Evolutionary conservation across 495 filamentous ascomycete species (phyloP), one percentile per base, ranked within the genome.

Genomic region (Hyaloscypha finlandica): DNA sequence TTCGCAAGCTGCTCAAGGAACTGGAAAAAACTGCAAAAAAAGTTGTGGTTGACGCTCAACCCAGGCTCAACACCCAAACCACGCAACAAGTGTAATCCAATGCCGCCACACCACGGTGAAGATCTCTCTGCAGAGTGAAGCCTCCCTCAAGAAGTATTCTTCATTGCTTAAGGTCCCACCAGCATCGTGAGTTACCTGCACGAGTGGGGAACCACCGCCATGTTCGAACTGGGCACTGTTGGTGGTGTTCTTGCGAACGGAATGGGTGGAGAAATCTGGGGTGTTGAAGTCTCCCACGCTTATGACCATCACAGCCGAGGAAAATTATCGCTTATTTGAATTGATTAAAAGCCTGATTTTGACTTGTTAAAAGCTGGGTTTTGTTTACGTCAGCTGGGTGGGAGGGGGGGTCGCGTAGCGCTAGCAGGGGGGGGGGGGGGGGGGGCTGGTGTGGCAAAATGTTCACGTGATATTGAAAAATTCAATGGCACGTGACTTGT

Each of bases 61-160:
- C 64, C 64, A 70, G 58, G 62, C 59, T 22, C 56, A 16, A 14
- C 60, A 68, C 35, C 59, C 70, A 74, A 74, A 72, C 72, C 71
- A 68, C 64, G 60, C 73, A 68, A 68, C 69, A 59, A 69, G 64
- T 69, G 73, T 73, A 75, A 59, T 75, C 73, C 73, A 71, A 63
- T 59, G 37, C 70, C 73, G 73, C 73, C 73, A 75, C 68, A 71
- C 67, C 69, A 73, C 63, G 71, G 73, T 73, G 73, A 73, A 71
- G 65, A 71, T 32, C 61, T 71, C 73, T 71, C 68, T 75, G 73
- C 73, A 73, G 73, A 75, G 73, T 75, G 73, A 75, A 64, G 57
- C 73, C 73, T 75, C 73, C 73, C 73, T 75, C 66, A 68, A 71
- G 73, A 71, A 67, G 48, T 75, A 29, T 31, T 70, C 65, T 70